Evolutionary conservation across 495 filamentous ascomycete genomes (phyloP), one percentile per base, ranked within the genome.

Genomic region (Aspergillus kassunensis): DNA sequence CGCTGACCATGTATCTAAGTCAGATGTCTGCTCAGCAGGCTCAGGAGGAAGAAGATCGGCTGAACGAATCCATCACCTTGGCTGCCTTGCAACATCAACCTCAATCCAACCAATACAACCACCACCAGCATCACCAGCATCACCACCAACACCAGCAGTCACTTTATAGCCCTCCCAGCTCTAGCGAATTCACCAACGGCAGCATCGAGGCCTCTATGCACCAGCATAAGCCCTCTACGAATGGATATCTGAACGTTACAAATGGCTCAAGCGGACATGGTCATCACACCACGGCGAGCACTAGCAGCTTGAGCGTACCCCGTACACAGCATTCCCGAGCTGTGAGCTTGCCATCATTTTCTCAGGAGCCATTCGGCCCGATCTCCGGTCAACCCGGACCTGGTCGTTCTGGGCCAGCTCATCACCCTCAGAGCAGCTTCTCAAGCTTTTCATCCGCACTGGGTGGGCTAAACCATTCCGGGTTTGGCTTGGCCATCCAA

Each of bases 1-100:
- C 93, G 0, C 70, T 98, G 62, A 95, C 89, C n/a, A 80, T 96
- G 84, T 96, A 95, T 66, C 81, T 96, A 34, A 88, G 81, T 65
- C 90, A 95, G 65, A 85, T 91, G 44, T 89, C 84, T 3, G 80
- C 88, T 21, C 87, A 92, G 64, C 85, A 88, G 18, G 80, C 85
- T 31, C 81, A 81, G 44, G 81, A 84, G 49, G 79, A 82, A 56
- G 79, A 80, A 50, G 76, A 75, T 55, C 73, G 70, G 5, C 42
- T 72, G 43, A 64, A 61, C 37, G 80, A 81, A 55, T 70, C 76
- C 3, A 76, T 75, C 60, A 68, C 73, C 16, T 65, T 81, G 35
- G 67, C 69, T 23, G 67, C 68, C 31, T 57, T 80, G 6, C 87
- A 91, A 53, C 84, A 85, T 36, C 87, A 90, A 46, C 80, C 86